Percentiles rank a stretch among this genome's conserved stretches.
Conservation (phyloP, 129 eudicot genomes). For the Artemisia annua region DNA sequence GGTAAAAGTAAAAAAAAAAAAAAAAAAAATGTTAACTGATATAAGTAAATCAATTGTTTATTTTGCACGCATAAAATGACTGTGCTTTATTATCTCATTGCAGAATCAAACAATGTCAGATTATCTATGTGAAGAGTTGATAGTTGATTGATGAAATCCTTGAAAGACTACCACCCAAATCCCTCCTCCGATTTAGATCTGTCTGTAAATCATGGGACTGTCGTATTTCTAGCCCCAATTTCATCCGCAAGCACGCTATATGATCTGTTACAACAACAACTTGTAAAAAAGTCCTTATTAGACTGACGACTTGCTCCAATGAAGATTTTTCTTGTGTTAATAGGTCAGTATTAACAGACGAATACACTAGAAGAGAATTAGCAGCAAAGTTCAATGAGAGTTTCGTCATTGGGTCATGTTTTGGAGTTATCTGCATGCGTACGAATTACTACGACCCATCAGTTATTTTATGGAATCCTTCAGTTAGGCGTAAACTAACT, state of each 20-base stretch:
- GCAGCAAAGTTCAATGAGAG: not conserved
- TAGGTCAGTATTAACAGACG: too few species aligned
- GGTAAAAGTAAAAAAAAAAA: too few species aligned
- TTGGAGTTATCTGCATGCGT: not conserved
- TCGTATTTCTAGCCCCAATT: not conserved
- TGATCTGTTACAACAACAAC: not conserved
- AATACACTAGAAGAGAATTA: not conserved
- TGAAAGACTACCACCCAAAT: constrained; percentile 4
- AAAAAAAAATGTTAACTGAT: too few species aligned
- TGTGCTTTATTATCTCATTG: not conserved
- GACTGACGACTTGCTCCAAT: not conserved
- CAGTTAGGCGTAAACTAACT: not conserved
- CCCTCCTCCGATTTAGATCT: not conserved
- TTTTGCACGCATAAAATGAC: not conserved
- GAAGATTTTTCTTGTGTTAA: accelerated
- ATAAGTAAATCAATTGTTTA: not conserved
- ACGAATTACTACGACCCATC: not conserved
- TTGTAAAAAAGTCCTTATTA: not conserved
- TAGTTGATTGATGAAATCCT: constrained; percentile 8
- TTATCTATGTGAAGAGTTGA: not conserved
- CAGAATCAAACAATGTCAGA: not conserved
- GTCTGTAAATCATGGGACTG: not conserved
- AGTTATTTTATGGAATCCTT: constrained; percentile 11
- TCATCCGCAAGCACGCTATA: not conserved
- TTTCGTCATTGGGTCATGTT: not conserved